A percentile compares a stretch with the other conserved stretches of the same genome.
phyloP scores from a whole-genome alignment of 75 land plant species.

The Cryptomeria japonica region DNA sequence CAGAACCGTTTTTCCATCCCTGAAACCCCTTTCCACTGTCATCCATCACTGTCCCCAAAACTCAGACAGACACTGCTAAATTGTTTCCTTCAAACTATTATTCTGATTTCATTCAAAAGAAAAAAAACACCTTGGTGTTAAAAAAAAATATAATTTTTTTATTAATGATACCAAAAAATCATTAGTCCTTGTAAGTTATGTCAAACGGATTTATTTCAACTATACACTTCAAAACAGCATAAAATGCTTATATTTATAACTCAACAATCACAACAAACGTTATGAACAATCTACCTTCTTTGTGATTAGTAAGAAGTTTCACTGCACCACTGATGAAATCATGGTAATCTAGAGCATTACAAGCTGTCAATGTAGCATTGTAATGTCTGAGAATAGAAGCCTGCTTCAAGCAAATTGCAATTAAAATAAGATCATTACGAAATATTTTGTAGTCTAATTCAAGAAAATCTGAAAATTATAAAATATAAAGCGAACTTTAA shows the following conservation, averaged over 20 bases:
- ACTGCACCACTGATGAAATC: slow-evolving; percentile 83
- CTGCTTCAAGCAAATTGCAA: slow-evolving; percentile 31
- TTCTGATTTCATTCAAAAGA: neutral
- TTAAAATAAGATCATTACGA: slow-evolving; percentile 4
- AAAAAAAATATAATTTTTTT: neutral
- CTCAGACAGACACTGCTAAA: neutral
- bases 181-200: neutral
- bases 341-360: slow-evolving; percentile 97
- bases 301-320: slow-evolving; percentile 59
- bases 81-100: slow-evolving; percentile 5
- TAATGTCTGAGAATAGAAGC: slow-evolving; percentile 79
- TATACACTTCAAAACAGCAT: neutral
- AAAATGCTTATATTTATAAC: neutral
- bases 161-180: neutral
- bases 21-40: too few relatives aligned
- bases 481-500: neutral
- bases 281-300: slow-evolving; percentile 59
- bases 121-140: neutral
- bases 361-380: slow-evolving; percentile 69
- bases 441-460: neutral
- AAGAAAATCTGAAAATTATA: neutral
- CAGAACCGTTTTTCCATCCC: too few relatives aligned
- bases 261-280: neutral
- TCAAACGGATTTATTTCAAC: neutral
- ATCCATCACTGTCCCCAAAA: too few relatives aligned